phyloP scores from a whole-genome alignment of 257 asterid species.

The Forsythia suspensa region DNA sequence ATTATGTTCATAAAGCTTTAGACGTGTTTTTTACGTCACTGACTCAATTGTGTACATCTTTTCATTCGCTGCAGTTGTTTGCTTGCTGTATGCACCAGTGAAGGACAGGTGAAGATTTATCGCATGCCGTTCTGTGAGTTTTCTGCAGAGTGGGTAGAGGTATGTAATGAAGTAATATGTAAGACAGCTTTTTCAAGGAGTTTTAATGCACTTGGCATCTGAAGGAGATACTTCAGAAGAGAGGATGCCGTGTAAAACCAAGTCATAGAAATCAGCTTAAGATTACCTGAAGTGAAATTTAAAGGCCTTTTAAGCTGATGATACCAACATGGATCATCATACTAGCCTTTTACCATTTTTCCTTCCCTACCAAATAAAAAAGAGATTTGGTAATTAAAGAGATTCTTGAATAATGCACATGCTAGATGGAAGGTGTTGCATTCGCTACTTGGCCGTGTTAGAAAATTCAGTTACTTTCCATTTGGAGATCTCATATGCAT shows the following conservation, averaged over 20 bases:
- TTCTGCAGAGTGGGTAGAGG: constrained; percentile 86
- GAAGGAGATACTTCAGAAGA: not conserved
- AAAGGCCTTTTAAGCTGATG: constrained; percentile 3
- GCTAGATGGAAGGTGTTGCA: constrained; percentile 8
- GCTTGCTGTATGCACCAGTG: constrained; percentile 88
- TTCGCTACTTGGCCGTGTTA: not conserved
- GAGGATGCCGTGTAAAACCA: not conserved
- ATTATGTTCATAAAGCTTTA: not conserved
- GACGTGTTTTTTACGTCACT: not conserved
- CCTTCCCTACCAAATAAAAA: not conserved
- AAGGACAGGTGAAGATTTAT: constrained; percentile 73
- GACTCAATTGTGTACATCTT: not conserved
- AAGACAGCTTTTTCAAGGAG: not conserved
- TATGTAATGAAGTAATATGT: constrained; percentile 21
- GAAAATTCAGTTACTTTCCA: not conserved
- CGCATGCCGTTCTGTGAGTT: constrained; percentile 76
- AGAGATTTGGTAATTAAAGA: not conserved
- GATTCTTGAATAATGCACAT: not conserved
- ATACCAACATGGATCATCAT: not conserved
- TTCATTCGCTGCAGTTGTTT: constrained; percentile 52
- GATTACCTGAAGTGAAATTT: not conserved
- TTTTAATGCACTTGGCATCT: not conserved
- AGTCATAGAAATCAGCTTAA: not conserved
- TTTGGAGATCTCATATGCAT: not conserved
- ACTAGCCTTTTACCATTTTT: not conserved